A percentile compares a stretch with the other conserved stretches of the same genome.
phyloP scores from a whole-genome alignment of 2,329 filamentous ascomycete genomes.

The Curvularia sp. region DNA sequence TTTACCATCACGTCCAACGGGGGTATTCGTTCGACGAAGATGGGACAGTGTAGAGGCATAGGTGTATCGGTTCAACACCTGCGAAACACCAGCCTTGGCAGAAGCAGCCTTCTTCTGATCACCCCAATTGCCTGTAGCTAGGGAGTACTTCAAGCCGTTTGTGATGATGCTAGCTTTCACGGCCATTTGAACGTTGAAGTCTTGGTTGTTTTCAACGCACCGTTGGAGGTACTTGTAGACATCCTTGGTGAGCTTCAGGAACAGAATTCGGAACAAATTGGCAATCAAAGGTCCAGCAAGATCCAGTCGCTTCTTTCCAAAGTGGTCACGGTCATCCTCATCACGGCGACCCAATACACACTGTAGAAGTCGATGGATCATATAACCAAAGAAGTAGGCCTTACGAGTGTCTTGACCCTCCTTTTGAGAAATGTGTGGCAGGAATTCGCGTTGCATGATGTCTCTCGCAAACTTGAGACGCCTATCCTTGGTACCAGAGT shows the following conservation, averaged over 20 bases:
- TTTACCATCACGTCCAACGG: slow-evolving; percentile 96
- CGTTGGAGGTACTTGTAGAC: slow-evolving; percentile 89
- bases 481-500: slow-evolving; percentile 78
- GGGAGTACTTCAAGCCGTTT: slow-evolving; percentile 93
- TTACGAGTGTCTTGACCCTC: slow-evolving; percentile 96
- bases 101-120: slow-evolving; percentile 98
- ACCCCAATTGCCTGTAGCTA: slow-evolving; percentile 98
- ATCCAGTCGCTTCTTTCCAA: slow-evolving; percentile 97
- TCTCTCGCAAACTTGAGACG: slow-evolving; percentile 92
- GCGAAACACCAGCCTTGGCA: slow-evolving; percentile 94
- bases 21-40: slow-evolving; percentile 95
- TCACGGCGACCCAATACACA: slow-evolving; percentile 92
- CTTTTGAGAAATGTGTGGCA: slow-evolving; percentile 94
- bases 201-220: slow-evolving; percentile 85
- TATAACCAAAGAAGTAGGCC: slow-evolving; percentile 98
- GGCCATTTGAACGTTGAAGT: slow-evolving; percentile 89
- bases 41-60: slow-evolving; percentile 97
- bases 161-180: slow-evolving; percentile 92
- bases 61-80: slow-evolving; percentile 97
- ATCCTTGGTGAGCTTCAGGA: slow-evolving; percentile 89
- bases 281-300: slow-evolving; percentile 92
- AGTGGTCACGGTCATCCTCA: slow-evolving; percentile 97
- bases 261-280: slow-evolving; percentile 93
- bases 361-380: slow-evolving; percentile 95
- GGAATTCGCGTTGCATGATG: slow-evolving; percentile 93